Conservation (phyloP, 1,284 basidiomycete genomes). For the Filobasidium uniguttulatum region DNA sequence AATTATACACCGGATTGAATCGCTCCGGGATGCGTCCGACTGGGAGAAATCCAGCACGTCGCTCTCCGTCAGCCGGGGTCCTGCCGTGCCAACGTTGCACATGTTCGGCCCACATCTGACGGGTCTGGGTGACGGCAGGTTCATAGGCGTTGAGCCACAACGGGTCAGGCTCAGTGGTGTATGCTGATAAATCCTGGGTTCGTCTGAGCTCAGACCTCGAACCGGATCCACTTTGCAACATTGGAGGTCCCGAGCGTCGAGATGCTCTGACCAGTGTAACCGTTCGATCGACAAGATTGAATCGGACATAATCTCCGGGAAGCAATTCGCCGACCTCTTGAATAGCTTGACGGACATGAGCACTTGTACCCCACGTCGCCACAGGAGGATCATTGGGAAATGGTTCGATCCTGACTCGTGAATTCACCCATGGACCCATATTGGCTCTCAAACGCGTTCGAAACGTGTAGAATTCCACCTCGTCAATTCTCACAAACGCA, state of each 20-base stretch:
- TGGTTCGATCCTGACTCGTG: constrained; percentile 10
- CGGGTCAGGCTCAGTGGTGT: constrained; percentile 1
- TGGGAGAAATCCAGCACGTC: neutral
- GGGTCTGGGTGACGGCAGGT: constrained; percentile 13
- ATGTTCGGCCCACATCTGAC: constrained; percentile 10
- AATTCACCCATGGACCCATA: constrained; percentile 14
- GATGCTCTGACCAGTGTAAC: neutral
- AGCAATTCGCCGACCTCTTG: constrained; percentile 1
- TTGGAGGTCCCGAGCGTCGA: neutral
- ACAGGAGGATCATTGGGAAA: constrained; percentile 8
- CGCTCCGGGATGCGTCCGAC: neutral
- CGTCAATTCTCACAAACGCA: constrained; percentile 10
- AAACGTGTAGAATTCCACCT: constrained; percentile 12
- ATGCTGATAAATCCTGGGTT: constrained; percentile 1
- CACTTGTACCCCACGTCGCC: constrained; percentile 13
- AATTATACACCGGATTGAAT: neutral
- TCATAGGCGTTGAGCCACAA: constrained; percentile 13
- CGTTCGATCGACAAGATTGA: constrained; percentile 4
- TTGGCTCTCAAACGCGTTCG: constrained; percentile 2
- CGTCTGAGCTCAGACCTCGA: neutral
- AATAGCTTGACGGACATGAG: constrained; percentile 13
- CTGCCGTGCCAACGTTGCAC: constrained; percentile 1
- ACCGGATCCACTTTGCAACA: neutral
- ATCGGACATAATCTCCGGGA: constrained; percentile 6
- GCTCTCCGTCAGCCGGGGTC: neutral